Evolutionary conservation across 148 eudicot genomes (phyloP).

Genomic region (Rhododendron henanense): DNA sequence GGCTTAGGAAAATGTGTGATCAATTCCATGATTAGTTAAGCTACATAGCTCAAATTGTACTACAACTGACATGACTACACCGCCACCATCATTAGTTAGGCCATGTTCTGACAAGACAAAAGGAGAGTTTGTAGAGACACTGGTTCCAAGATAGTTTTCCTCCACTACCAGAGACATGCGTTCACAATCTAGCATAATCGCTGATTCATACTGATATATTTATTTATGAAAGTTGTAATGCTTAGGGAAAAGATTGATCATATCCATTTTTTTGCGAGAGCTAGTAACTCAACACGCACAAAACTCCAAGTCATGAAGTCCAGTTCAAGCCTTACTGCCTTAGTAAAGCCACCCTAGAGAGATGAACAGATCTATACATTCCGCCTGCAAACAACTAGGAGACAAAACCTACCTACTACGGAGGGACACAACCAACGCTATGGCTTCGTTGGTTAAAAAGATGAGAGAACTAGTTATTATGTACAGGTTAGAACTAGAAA

Average conservation of each 20-base stretch:
- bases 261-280: not conserved
- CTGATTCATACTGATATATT: not conserved
- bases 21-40: not conserved
- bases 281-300: not conserved
- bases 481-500: not conserved
- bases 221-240: not conserved
- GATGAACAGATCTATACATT: not conserved
- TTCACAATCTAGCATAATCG: not conserved
- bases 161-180: not conserved
- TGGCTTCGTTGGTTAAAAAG: not conserved
- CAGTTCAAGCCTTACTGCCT: not conserved
- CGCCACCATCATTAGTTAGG: not conserved
- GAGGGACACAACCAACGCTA: not conserved
- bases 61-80: too few species aligned
- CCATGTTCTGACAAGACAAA: not conserved
- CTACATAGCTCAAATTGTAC: not conserved
- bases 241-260: not conserved
- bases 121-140: not conserved
- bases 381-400: not conserved
- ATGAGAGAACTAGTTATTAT: not conserved
- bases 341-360: not conserved
- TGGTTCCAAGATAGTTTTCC: not conserved
- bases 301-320: not conserved
- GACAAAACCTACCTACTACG: not conserved
- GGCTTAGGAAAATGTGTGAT: not conserved